Evolutionary conservation across 495 filamentous ascomycete genomes (phyloP).

Genomic region (Aspergillus bertholletiae): DNA sequence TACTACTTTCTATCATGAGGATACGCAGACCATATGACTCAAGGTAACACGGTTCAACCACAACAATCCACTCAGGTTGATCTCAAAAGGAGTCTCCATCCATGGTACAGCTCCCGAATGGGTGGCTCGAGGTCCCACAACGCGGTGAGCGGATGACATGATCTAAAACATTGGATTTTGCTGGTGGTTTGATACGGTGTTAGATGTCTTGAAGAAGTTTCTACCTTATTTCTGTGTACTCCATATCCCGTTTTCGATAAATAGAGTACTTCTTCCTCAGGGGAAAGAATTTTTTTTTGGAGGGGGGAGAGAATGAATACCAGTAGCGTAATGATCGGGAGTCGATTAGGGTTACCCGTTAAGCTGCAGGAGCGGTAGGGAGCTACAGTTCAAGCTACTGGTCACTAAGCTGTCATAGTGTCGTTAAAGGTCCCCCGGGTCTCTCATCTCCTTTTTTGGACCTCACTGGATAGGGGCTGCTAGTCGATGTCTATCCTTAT

Average conservation of each 20-base stretch:
- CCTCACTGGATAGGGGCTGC: background rate
- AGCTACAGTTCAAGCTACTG: background rate
- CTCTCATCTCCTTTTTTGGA: background rate
- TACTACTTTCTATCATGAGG: no score
- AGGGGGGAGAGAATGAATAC: no score
- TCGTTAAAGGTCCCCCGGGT: background rate
- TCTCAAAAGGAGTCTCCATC: constrained; percentile 12
- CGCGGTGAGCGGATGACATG: constrained; percentile 14
- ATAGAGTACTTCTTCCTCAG: background rate
- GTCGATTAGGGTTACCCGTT: background rate
- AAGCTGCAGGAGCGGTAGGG: constrained; percentile 2
- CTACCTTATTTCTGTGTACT: background rate
- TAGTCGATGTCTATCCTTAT: background rate
- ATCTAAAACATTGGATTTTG: background rate
- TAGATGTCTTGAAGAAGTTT: background rate
- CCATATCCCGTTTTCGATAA: no score
- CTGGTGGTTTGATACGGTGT: background rate
- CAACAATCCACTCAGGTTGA: constrained; percentile 5
- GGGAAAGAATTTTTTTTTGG: background rate
- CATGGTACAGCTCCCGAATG: constrained; percentile 15
- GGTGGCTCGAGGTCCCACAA: constrained; percentile 16
- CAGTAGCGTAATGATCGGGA: no score
- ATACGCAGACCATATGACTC: background rate
- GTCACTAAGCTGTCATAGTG: constrained; percentile 3
- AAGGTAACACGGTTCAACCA: background rate